Base-by-base conservation (phyloP, 768 basidiomycete species). In the Panus rudis region DNA sequence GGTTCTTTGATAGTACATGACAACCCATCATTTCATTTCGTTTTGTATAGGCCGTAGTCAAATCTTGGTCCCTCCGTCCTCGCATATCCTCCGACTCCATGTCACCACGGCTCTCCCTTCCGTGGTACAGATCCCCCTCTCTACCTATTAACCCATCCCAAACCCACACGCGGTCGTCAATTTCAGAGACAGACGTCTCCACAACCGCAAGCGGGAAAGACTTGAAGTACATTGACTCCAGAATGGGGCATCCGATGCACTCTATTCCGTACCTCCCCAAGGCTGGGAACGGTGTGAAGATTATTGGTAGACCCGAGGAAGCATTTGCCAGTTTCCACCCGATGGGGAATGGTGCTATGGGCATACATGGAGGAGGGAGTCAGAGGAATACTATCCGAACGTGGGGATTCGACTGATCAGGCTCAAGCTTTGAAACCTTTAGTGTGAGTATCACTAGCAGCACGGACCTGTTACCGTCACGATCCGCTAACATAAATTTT, bases 261-360 rank as follows among this genome's bases (percentile, higher is more conserved):
- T n/a, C n/a, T n/a, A n/a, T n/a, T n/a, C n/a, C n/a, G n/a, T n/a
- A n/a, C n/a, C n/a, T n/a, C 31, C 51, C 52, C 32, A 46, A 52
- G 24, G 43, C 44, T 19, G 50, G 46, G n/a, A 45, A 41, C 39
- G 41, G 37, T 16, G 45, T 50, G 37, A 48, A 54, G 41, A 51
- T 60, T 10, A 60, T 60, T 47, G 43, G 42, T 14, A 45, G 52
- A 11, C 58, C 58, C 0, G 54, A 56, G 17, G 56, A 60, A 13
- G 58, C 56, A 7, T 60, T 60, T 30, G 20, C 11, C 21, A 14
- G 38, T 7, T 39, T 21, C 38, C 10, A n/a, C n/a, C n/a, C n/a
- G n/a, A 28, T 11, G 16, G 28, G 23, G 37, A 24, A 34, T 12
- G 19, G 12, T 3, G 25, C 25, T 10, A 4, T 30, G 32, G 33